These are phyloP conservation scores for Solanum neorickii DNA, from an alignment of 257 asterid species.

Conservation along the genomic window DNA sequence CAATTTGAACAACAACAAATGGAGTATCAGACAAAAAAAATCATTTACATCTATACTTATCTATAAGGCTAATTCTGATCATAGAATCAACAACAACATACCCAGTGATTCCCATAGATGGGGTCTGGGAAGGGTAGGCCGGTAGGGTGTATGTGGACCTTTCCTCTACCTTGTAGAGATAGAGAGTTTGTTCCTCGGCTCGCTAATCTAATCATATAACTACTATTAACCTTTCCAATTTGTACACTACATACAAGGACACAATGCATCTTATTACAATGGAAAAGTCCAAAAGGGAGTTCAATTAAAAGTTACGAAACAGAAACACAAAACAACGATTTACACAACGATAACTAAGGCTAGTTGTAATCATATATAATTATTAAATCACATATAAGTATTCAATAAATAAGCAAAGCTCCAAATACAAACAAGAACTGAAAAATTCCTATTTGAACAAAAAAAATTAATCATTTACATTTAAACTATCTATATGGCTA, in stretches of 20 bases:
- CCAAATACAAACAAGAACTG: background rate
- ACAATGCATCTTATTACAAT: background rate
- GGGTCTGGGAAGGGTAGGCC: background rate
- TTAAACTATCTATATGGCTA: background rate
- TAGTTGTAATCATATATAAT: background rate
- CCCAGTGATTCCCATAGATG: background rate
- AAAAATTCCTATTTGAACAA: background rate
- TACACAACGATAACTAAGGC: background rate
- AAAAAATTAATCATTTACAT: background rate
- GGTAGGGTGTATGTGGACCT: background rate
- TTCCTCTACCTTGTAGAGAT: background rate
- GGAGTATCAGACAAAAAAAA: background rate
- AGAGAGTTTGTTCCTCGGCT: background rate
- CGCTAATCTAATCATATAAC: background rate
- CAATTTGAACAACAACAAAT: background rate
- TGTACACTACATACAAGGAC: background rate
- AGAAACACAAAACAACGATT: background rate
- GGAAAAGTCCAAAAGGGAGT: background rate
- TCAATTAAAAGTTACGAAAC: background rate
- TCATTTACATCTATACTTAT: background rate
- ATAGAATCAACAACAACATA: background rate
- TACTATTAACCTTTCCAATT: background rate
- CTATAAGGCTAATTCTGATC: background rate
- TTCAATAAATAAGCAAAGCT: background rate
- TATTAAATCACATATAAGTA: background rate